Evolutionary conservation across 345 rosid species (phyloP), one percentile per base, ranked within the genome.

Genomic region (Linum usitatissimum): DNA sequence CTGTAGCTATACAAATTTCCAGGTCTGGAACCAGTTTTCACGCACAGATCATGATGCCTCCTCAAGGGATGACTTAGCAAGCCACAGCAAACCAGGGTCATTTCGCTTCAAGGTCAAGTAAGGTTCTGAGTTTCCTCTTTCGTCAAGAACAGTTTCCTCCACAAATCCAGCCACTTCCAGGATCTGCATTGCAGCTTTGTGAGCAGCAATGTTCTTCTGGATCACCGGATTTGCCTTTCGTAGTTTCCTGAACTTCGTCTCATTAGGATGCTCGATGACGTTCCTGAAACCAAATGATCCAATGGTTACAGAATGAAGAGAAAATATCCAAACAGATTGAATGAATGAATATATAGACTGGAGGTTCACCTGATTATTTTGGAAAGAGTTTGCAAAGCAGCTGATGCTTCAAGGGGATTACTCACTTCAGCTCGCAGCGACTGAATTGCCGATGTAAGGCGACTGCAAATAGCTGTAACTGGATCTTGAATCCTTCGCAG

Each of bases 71-170:
- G 96, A 82, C 68, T 87, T 90, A 30, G 87, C 96, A 61, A 93
- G 95, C 99, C 96, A 93, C 80, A 90, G 70, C 55, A 93, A 74
- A 42, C 96, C 97, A 10, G 83, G 95, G 71, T 93, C 97, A 55
- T 93, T 87, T 42, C 97, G 78, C 83, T 83, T 87, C 81, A 93
- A 42, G 56, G 84, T 88, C 63, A 93, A 57, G 56, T 79, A 93
- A 60, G 83, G 61, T 66, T 90, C 95, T n/a, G 64, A 64, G 45
- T 64, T 77, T 20, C 97, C 91, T 3, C 66, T 71, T 15, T 72
- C 81, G 62, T 82, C 85, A 2, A 34, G 68, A n/a, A 74, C 63
- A 53, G 65, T 77, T 60, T 87, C 96, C 42, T 93, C 96, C 5
- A 45, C 73, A 74, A 93, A 93, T 56, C 99, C 99, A 72, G 86